phyloP scores from a whole-genome alignment of 2,329 filamentous ascomycete species.

The Escovopsis sp. region DNA sequence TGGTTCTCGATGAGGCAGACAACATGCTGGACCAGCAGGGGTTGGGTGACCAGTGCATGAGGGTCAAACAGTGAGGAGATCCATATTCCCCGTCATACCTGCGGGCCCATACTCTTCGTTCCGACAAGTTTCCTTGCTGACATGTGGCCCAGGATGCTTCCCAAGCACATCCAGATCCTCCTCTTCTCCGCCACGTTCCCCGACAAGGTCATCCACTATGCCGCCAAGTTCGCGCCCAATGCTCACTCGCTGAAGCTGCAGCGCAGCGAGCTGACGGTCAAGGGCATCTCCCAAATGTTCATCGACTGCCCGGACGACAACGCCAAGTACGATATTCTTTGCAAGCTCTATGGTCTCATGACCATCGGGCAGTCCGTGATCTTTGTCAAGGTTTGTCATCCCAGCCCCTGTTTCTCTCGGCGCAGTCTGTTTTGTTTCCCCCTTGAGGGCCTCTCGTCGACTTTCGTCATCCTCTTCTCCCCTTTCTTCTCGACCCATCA shows the following conservation, averaged over 20 bases:
- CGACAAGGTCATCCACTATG: slow-evolving; percentile 69
- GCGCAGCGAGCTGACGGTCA: slow-evolving; percentile 84
- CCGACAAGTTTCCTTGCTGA: background rate
- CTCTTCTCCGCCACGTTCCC: slow-evolving; percentile 95
- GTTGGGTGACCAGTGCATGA: slow-evolving; percentile 83
- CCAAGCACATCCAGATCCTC: slow-evolving; percentile 64
- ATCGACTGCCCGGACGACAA: slow-evolving; percentile 75
- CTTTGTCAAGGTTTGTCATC: slow-evolving; percentile 61
- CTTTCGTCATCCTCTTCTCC: no score
- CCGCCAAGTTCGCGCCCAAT: slow-evolving; percentile 66
- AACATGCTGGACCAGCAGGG: slow-evolving; percentile 98
- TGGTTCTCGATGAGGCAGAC: slow-evolving; percentile 93
- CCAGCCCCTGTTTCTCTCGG: no score
- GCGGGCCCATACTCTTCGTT: background rate
- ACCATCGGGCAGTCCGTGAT: slow-evolving; percentile 96
- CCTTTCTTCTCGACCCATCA: no score
- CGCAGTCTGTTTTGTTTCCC: no score
- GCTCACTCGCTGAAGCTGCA: slow-evolving; percentile 78
- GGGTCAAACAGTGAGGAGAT: slow-evolving; percentile 56
- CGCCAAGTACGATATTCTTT: slow-evolving; percentile 75
- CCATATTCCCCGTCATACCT: no score
- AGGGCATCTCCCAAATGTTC: slow-evolving; percentile 95
- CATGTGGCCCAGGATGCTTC: slow-evolving; percentile 44
- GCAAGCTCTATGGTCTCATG: slow-evolving; percentile 90
- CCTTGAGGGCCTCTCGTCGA: no score